phyloP scores from a whole-genome alignment of 305 asterid species.

The Rubia occidens region DNA sequence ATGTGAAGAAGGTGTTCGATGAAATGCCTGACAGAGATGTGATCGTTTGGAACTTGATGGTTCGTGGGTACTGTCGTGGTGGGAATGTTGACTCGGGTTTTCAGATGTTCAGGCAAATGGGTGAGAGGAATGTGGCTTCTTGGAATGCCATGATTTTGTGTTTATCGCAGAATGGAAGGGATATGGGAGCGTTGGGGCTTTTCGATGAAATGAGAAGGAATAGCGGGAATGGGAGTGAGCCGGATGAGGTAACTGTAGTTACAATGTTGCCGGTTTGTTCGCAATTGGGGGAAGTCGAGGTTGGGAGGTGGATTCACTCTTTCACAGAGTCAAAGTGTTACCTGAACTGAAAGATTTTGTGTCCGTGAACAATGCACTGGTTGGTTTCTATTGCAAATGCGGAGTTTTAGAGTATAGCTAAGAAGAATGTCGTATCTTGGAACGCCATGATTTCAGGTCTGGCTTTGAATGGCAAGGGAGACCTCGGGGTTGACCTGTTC shows the following conservation, averaged over 20 bases:
- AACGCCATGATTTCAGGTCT: constrained; percentile 47
- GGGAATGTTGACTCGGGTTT: constrained; percentile 45
- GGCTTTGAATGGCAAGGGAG: constrained; percentile 53
- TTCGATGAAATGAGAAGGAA: constrained; percentile 39
- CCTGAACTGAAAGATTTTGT: constrained; percentile 29
- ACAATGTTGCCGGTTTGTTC: constrained; percentile 43
- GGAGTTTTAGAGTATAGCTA: constrained; percentile 42
- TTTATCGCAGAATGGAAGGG: constrained; percentile 37
- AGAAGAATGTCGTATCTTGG: constrained; percentile 48
- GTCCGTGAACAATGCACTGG: constrained; percentile 46
- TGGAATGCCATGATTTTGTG: constrained; percentile 61
- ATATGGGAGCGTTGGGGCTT: constrained; percentile 34
- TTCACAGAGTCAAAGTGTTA: constrained; percentile 39
- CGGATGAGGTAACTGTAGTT: constrained; percentile 54
- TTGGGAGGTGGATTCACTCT: constrained; percentile 43
- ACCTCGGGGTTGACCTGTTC: constrained; percentile 39
- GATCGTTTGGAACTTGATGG: constrained; percentile 54
- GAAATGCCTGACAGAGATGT: constrained; percentile 50
- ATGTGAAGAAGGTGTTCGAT: constrained; percentile 49
- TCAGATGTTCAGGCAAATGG: constrained; percentile 37
- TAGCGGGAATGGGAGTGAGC: constrained; percentile 33
- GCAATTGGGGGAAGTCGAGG: constrained; percentile 38
- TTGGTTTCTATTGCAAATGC: constrained; percentile 48
- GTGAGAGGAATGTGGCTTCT: constrained; percentile 38
- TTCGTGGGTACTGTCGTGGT: constrained; percentile 42